Evolutionary conservation across 2,329 filamentous ascomycete species (phyloP).

Genomic region (Colletotrichum kahawae): DNA sequence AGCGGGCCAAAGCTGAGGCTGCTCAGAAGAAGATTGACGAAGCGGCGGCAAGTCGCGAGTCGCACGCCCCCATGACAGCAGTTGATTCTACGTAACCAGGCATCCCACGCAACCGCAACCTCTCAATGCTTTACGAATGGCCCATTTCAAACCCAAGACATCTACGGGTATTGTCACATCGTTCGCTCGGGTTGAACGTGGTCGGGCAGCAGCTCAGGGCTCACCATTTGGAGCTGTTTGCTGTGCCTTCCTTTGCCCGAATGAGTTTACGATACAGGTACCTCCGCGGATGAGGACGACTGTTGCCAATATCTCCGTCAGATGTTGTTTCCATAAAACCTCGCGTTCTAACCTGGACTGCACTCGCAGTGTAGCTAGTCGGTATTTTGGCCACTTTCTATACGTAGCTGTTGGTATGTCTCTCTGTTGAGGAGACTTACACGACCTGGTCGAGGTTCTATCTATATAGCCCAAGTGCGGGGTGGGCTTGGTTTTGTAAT

Average conservation of each 20-base stretch:
- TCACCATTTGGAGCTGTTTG: slow-evolving; percentile 50
- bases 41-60: background rate
- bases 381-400: slow-evolving; percentile 54
- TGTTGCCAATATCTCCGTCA: slow-evolving; percentile 51
- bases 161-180: slow-evolving; percentile 55
- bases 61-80: background rate
- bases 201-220: slow-evolving; percentile 52
- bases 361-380: slow-evolving; percentile 55
- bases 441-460: slow-evolving; percentile 58
- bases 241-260: slow-evolving; percentile 57
- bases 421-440: slow-evolving; percentile 52
- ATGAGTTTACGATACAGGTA: slow-evolving; percentile 58
- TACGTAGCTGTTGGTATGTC: slow-evolving; percentile 28
- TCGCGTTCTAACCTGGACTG: slow-evolving; percentile 54
- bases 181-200: slow-evolving; percentile 56
- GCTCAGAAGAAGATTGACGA: slow-evolving; percentile 33
- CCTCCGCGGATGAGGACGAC: slow-evolving; percentile 57
- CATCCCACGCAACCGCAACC: background rate
- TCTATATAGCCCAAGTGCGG: slow-evolving; percentile 59
- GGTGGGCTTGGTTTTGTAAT: slow-evolving; percentile 34
- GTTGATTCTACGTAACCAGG: background rate
- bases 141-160: slow-evolving; percentile 35
- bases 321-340: slow-evolving; percentile 59
- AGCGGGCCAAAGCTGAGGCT: slow-evolving; percentile 51
- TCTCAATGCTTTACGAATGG: background rate